Conservation (phyloP, 352 stramenopile genomes). For the Phytophthora melonis region DNA sequence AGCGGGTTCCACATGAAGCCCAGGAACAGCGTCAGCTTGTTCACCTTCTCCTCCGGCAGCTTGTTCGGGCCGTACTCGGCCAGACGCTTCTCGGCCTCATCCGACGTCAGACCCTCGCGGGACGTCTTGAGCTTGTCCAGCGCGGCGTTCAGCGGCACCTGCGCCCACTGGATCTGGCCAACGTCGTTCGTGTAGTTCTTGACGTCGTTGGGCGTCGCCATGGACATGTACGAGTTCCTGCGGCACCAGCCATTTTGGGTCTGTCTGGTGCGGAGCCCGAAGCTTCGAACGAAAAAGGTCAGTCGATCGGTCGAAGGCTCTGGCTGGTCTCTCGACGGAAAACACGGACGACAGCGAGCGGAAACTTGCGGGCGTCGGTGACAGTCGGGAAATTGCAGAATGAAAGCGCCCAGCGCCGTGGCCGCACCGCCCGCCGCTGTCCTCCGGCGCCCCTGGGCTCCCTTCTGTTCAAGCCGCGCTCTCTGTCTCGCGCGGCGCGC, state of each 20-base stretch:
- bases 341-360: slow-evolving; percentile 24
- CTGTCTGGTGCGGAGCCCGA: slow-evolving; percentile 35
- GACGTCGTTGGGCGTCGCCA: slow-evolving; percentile 79
- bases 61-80: slow-evolving; percentile 79
- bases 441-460: background rate
- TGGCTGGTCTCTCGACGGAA: slow-evolving; percentile 33
- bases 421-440: slow-evolving; percentile 18
- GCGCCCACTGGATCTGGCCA: slow-evolving; percentile 13
- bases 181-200: slow-evolving; percentile 92
- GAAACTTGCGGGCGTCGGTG: slow-evolving; percentile 35
- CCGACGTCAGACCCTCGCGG: slow-evolving; percentile 64
- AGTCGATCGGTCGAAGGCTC: slow-evolving; percentile 24
- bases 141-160: slow-evolving; percentile 72
- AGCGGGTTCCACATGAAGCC: slow-evolving; percentile 83
- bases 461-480: no score
- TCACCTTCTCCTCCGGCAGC: slow-evolving; percentile 56
- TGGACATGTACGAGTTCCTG: slow-evolving; percentile 76
- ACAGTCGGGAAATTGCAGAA: slow-evolving; percentile 78
- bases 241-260: slow-evolving; percentile 59
- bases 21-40: slow-evolving; percentile 77
- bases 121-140: slow-evolving; percentile 81
- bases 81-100: slow-evolving; percentile 70
- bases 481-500: background rate
- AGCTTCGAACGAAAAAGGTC: slow-evolving; percentile 21
- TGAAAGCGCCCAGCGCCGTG: slow-evolving; percentile 35